A percentile compares a stretch with the other conserved stretches of the same genome.
Conservation (phyloP, 169 alveolate genomes). For the Eimeria nieschulzi region DNA sequence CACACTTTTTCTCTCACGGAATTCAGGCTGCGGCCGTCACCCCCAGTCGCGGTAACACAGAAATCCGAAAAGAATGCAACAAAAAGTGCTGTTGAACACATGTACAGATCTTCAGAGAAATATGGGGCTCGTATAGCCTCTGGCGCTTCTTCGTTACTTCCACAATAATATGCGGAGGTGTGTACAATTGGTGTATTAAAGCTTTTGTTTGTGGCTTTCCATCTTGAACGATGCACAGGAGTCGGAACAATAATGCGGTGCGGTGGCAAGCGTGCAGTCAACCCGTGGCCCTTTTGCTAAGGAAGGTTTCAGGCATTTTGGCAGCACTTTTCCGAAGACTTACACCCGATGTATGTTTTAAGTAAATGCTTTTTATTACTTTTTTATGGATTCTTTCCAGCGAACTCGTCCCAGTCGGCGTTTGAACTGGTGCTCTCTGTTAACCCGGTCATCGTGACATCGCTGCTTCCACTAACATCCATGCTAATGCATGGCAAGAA, state of each 20-base stretch:
- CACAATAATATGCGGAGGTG: conserved; percentile 37
- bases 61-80: not conserved
- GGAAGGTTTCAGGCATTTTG: conserved; percentile 58
- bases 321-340: conserved; percentile 71
- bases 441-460: conserved; percentile 33
- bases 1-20: conserved; percentile 12
- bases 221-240: not conserved
- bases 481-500: not conserved
- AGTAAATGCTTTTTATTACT: not conserved
- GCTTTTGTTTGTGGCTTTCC: not conserved
- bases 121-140: conserved; percentile 1
- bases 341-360: conserved; percentile 29
- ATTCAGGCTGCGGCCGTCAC: not conserved
- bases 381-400: not conserved
- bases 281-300: too few species aligned
- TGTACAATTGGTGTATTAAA: not conserved
- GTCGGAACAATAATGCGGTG: conserved; percentile 55
- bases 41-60: not conserved
- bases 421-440: conserved; percentile 57
- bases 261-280: not conserved
- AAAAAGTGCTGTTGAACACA: not conserved
- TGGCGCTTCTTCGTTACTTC: conserved; percentile 24
- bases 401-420: conserved; percentile 30
- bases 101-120: not conserved
- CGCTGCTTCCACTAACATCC: conserved; percentile 41